Base-by-base conservation (phyloP, 2,329 filamentous ascomycete species). In the Myriangium duriaei region DNA sequence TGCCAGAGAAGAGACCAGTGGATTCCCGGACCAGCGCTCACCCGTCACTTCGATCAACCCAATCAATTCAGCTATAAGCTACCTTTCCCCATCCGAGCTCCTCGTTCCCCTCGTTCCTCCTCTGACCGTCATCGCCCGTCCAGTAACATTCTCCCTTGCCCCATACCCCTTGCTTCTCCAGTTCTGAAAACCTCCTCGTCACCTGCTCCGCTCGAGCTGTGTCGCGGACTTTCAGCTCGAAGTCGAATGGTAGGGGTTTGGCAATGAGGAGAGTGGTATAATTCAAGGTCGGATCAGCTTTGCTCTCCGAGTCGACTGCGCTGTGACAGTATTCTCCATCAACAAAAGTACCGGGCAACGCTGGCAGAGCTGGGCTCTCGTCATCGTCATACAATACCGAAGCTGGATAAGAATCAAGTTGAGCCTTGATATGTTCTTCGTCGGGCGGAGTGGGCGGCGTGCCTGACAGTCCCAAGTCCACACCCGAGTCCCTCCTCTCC, bases 241-340 rank as follows among this genome's bases (percentile, higher is more conserved):
- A 65, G 29, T 57, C 53, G 52, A 66, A 66, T 0, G 62, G 63
- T 11, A 60, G 45, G 2, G 63, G 63, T 41, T 66, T 65, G 1
- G 63, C 62, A 32, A 65, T 66, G 19, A 66, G 54, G 9, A 66
- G 47, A 10, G 58, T 62, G 10, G 59, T 58, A 47, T 58, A 65
- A 43, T 63, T 53, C 26, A 65, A 57, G 1, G 63, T 65, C 1
- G 62, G 61, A 34, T 65, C 62, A n/a, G 41, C 18, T 39, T 30
- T 35, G 36, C n/a, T n/a, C n/a, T n/a, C n/a, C n/a, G n/a, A n/a
- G n/a, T n/a, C n/a, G n/a, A n/a, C n/a, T n/a, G n/a, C n/a, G n/a
- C n/a, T n/a, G n/a, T n/a, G n/a, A n/a, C n/a, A n/a, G n/a, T n/a
- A n/a, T n/a, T n/a, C n/a, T n/a, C n/a, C n/a, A n/a, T 26, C 21